These are phyloP conservation scores for Linnemannia exigua DNA, from an alignment of 192 early-diverging fungal species.

Conservation along the genomic window DNA sequence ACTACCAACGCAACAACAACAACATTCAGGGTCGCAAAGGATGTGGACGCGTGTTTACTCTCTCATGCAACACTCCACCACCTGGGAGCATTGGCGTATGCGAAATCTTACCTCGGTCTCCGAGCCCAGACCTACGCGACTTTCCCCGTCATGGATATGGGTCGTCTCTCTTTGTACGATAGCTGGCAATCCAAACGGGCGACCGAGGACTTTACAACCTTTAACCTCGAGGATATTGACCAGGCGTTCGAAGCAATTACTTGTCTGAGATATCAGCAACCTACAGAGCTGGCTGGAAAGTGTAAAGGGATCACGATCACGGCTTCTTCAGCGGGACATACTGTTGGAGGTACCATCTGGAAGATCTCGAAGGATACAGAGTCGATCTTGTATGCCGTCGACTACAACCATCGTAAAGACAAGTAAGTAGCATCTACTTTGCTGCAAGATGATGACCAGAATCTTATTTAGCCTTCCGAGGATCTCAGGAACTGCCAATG, in stretches of 20 bases:
- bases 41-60: constrained; percentile 91
- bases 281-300: constrained; percentile 79
- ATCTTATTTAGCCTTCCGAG: constrained; percentile 65
- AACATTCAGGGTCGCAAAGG: constrained; percentile 81
- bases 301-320: constrained; percentile 90
- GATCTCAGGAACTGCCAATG: no score
- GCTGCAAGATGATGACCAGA: not conserved
- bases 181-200: constrained; percentile 76
- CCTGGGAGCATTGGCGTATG: constrained; percentile 89
- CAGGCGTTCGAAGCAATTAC: constrained; percentile 87
- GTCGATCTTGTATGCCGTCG: constrained; percentile 94
- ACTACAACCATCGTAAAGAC: constrained; percentile 96
- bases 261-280: constrained; percentile 90
- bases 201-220: constrained; percentile 80
- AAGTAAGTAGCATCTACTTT: constrained; percentile 63
- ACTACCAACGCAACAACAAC: not conserved
- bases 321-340: constrained; percentile 93
- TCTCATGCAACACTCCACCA: constrained; percentile 92
- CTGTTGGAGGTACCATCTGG: constrained; percentile 98
- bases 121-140: constrained; percentile 92
- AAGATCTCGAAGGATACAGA: constrained; percentile 96
- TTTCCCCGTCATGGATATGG: constrained; percentile 94
- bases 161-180: constrained; percentile 87
- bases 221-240: constrained; percentile 86
- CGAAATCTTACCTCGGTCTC: constrained; percentile 81